Evolutionary conservation across 441 rosid genomes (phyloP), one percentile per base, ranked within the genome.

Genomic region (Pelargonium citronellum): DNA sequence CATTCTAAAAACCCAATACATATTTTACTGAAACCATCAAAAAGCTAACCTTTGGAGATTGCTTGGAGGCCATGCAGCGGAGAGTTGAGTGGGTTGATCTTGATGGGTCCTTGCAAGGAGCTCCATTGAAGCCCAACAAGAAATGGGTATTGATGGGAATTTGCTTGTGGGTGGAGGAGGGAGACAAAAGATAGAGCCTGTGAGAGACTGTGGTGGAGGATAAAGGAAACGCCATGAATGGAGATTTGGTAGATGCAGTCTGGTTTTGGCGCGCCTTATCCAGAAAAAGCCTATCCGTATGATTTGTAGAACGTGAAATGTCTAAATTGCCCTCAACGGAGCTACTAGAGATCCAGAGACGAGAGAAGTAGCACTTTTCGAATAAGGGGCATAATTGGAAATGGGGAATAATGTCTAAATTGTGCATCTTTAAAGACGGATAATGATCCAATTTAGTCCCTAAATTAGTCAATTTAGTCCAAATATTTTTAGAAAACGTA

Each of bases 161-260:
- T 7, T 68, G 81, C 46, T 72, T 75, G 7, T 64, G 63, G 43
- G 69, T 64, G n/a, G n/a, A n/a, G 12, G 74, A 64, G 70, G 77
- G 55, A 13, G 62, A 10, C 71, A 67, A 24, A 13, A 57, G 68
- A 13, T 76, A n/a, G 70, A 67, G 67, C 64, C 75, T 74, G 78
- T 74, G 80, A 67, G 80, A 55, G 70, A 68, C 66, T 34, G 72
- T 64, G 77, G 79, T 71, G 72, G 86, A 77, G 74, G 85, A 77
- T 78, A 79, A 74, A 55, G 81, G 68, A 74, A 72, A 83, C 69
- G 89, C 91, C 91, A 87, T 87, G 74, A 74, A 73, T 27, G 78
- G 68, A 70, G 63, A 64, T 27, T 34, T 58, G 39, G 72, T 44
- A 30, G 64, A 75, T 65, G 60, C 37, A 30, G 79, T 70, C 49